These are phyloP conservation scores for Xenoacremonium recifei DNA, from an alignment of 2,329 filamentous ascomycete genomes.

Conservation along the genomic window DNA sequence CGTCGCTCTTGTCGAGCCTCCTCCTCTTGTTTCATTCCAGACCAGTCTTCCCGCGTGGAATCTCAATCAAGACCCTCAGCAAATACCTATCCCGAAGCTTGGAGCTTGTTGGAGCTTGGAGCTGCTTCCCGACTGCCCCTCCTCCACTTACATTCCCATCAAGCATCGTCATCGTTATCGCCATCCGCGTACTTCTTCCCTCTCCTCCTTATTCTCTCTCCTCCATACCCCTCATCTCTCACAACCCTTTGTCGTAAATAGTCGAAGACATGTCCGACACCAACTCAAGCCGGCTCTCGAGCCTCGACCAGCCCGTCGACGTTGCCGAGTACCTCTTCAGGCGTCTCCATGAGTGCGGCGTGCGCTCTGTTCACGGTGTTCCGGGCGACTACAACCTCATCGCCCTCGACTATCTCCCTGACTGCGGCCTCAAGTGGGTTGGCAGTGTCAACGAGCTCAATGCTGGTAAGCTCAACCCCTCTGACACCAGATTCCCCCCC, in stretches of 20 bases:
- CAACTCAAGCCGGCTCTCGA: constrained; percentile 3
- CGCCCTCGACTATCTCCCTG: constrained; percentile 63
- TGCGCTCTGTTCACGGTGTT: constrained; percentile 66
- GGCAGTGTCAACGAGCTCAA: constrained; percentile 73
- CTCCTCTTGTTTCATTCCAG: not conserved
- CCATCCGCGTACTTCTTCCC: too few relatives aligned
- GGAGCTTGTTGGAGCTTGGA: too few relatives aligned
- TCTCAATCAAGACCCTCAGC: too few relatives aligned
- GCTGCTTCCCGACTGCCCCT: too few relatives aligned
- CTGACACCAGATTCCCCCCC: too few relatives aligned
- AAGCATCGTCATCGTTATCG: constrained; percentile 5
- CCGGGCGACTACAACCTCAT: constrained; percentile 73
- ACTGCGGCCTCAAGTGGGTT: constrained; percentile 61
- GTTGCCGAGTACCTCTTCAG: constrained; percentile 68
- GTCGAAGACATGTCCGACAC: not conserved
- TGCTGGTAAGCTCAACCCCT: constrained; percentile 60
- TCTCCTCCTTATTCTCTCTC: constrained; percentile 3
- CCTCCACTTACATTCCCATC: not conserved
- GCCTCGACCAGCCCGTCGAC: constrained; percentile 51
- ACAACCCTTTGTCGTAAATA: not conserved
- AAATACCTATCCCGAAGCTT: too few relatives aligned
- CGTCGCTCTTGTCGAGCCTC: constrained; percentile 13
- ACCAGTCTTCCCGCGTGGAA: too few relatives aligned
- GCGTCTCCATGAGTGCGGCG: constrained; percentile 61
- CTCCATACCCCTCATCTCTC: not conserved